Evolutionary conservation across 73 alveolate species (phyloP).

Genomic region (Symbiodinium pilosum): DNA sequence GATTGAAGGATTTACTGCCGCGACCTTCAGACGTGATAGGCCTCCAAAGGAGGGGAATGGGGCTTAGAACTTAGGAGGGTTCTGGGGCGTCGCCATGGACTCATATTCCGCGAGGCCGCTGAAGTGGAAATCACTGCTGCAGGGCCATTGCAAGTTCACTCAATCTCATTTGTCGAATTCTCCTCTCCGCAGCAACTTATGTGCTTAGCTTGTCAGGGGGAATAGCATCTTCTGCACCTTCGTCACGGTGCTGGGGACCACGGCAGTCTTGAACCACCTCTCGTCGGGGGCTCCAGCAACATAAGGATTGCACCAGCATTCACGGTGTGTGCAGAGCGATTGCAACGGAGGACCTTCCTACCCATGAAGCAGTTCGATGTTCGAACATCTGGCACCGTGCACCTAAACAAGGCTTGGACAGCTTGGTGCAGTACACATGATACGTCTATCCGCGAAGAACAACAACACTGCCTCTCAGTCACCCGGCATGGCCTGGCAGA

Average conservation of each 20-base stretch:
- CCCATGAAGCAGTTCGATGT: conserved; percentile 83
- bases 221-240: conserved; percentile 89
- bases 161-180: too few species aligned
- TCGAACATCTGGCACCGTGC: conserved; percentile 57
- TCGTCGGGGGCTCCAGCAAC: too few species aligned
- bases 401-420: conserved; percentile 36
- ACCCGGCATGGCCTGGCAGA: conserved; percentile 13
- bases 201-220: conserved; percentile 49
- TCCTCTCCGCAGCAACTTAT: too few species aligned
- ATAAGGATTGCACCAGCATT: too few species aligned
- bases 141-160: too few species aligned
- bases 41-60: neutral
- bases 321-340: too few species aligned
- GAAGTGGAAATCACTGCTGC: too few species aligned
- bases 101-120: conserved; percentile 85
- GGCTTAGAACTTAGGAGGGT: neutral
- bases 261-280: conserved; percentile 77
- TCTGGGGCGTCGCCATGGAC: conserved; percentile 42
- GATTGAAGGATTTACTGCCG: too few species aligned
- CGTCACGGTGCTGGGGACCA: conserved; percentile 94
- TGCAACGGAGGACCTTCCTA: conserved; percentile 61
- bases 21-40: neutral
- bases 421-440: neutral
- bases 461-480: neutral
- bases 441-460: too few species aligned